A percentile compares a stretch with the other conserved stretches of the same genome.
Conservation (phyloP, 768 basidiomycete genomes). For the Suillus alpinus region DNA sequence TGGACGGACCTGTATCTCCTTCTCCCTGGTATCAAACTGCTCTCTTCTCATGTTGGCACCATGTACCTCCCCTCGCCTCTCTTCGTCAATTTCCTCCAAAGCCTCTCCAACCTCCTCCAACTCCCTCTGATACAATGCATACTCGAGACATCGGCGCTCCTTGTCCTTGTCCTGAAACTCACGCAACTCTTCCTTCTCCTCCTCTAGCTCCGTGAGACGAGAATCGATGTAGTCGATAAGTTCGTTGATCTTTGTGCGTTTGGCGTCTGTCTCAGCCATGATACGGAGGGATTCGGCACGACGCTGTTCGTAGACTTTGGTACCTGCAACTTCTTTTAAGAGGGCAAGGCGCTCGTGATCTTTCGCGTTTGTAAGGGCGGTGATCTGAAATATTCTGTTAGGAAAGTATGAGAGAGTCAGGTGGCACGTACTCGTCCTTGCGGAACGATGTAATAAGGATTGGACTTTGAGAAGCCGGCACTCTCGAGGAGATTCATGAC, state of each 20-base stretch:
- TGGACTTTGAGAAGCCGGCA: conserved; percentile 97
- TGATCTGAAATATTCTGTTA: conserved; percentile 58
- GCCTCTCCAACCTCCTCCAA: conserved; percentile 85
- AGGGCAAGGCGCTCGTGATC: conserved; percentile 90
- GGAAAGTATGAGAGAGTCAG: not conserved
- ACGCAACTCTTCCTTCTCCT: conserved; percentile 96
- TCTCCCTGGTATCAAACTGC: conserved; percentile 80
- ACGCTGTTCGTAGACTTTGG: conserved; percentile 96
- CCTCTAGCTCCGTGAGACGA: conserved; percentile 86
- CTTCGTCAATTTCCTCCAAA: conserved; percentile 82
- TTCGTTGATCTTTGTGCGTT: conserved; percentile 88
- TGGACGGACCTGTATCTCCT: conserved; percentile 70
- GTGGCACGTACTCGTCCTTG: conserved; percentile 79
- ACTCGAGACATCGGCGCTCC: conserved; percentile 91
- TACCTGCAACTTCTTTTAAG: conserved; percentile 98
- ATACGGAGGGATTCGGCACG: conserved; percentile 90
- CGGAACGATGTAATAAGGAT: conserved; percentile 98
- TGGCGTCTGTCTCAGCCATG: conserved; percentile 95
- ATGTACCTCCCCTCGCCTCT: conserved; percentile 79
- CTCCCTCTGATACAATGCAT: conserved; percentile 89
- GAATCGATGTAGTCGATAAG: conserved; percentile 89
- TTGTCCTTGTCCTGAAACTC: conserved; percentile 97
- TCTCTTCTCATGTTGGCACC: conserved; percentile 79
- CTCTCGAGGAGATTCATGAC: conserved; percentile 96
- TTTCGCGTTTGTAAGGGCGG: conserved; percentile 93